Percentiles rank a stretch among this genome's conserved stretches.
Conservation (phyloP, 345 rosid genomes). For the Combretum micranthum region DNA sequence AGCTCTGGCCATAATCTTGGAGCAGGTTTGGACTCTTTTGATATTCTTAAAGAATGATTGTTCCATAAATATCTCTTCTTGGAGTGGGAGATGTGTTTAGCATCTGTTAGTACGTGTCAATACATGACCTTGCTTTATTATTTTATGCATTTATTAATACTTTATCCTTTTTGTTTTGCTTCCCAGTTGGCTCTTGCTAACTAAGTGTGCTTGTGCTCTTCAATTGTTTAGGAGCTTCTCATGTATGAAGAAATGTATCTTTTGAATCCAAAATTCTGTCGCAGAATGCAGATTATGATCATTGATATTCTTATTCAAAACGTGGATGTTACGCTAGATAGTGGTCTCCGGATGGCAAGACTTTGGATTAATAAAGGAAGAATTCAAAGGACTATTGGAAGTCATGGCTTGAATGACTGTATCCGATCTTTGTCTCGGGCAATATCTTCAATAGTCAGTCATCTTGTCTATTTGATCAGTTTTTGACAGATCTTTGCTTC, state of each 20-base stretch:
- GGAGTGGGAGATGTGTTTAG: too few species aligned
- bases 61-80: background rate
- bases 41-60: background rate
- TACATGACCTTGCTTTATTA: too few species aligned
- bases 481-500: background rate
- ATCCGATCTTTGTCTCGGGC: constrained; percentile 63
- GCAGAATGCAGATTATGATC: constrained; percentile 41
- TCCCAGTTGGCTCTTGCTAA: constrained; percentile 2
- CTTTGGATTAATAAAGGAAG: constrained; percentile 60
- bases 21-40: constrained; percentile 59
- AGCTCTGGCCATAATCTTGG: constrained; percentile 46
- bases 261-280: constrained; percentile 47
- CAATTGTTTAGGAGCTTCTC: constrained; percentile 58
- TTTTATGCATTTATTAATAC: constrained; percentile 1
- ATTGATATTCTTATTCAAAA: constrained; percentile 49
- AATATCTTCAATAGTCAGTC: constrained; percentile 51
- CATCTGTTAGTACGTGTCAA: too few species aligned
- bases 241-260: constrained; percentile 51
- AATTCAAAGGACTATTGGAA: constrained; percentile 41
- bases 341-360: constrained; percentile 39
- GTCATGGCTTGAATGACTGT: constrained; percentile 42
- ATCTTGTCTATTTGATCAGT: background rate
- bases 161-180: constrained; percentile 1
- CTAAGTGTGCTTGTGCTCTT: constrained; percentile 9
- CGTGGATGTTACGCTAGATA: constrained; percentile 28